Percentiles rank a stretch among this genome's conserved stretches.
Conservation (phyloP, 495 filamentous ascomycete species). For the Pseudoneurospora amorphoporcata region DNA sequence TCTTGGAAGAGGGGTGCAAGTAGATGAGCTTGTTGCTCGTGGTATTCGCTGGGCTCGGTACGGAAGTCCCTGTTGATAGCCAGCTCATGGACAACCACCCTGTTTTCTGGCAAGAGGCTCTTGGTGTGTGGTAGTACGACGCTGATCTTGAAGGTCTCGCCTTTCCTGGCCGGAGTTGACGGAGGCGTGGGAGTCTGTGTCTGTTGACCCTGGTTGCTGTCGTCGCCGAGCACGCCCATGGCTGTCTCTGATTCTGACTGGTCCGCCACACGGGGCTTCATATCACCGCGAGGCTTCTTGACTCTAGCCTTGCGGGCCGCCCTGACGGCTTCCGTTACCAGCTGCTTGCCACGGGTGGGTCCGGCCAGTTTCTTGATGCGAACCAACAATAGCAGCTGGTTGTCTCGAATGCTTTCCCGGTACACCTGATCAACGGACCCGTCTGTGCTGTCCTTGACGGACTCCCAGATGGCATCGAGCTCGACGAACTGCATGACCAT, state of each 20-base stretch:
- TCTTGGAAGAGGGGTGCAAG: conserved; percentile 60
- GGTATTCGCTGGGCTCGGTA: conserved; percentile 40
- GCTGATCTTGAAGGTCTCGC: conserved; percentile 28
- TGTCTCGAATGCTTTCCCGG: conserved; percentile 83
- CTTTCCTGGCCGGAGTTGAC: conserved; percentile 24
- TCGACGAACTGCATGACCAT: conserved; percentile 96
- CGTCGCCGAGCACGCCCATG: conserved; percentile 27
- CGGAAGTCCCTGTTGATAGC: conserved; percentile 79
- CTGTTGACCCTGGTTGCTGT: conserved; percentile 17
- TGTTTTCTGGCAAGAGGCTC: conserved; percentile 66
- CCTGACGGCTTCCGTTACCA: conserved; percentile 75
- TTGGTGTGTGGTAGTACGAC: conserved; percentile 28
- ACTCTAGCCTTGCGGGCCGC: conserved; percentile 63
- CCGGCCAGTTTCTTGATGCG: conserved; percentile 85
- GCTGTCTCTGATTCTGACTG: conserved; percentile 27
- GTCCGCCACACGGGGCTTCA: conserved; percentile 52
- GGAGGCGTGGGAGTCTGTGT: conserved; percentile 36
- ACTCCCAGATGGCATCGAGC: conserved; percentile 91
- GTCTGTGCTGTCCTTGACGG: conserved; percentile 80
- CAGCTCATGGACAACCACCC: conserved; percentile 80
- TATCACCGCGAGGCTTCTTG: conserved; percentile 62
- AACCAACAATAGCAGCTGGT: conserved; percentile 81
- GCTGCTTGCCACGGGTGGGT: conserved; percentile 63
- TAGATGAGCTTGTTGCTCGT: conserved; percentile 36
- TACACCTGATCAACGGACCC: conserved; percentile 85